Percentiles rank a stretch among this genome's conserved stretches.
These are phyloP conservation scores for Bruguiera hainesii DNA, from an alignment of 441 rosid species.

Conservation along the genomic window DNA sequence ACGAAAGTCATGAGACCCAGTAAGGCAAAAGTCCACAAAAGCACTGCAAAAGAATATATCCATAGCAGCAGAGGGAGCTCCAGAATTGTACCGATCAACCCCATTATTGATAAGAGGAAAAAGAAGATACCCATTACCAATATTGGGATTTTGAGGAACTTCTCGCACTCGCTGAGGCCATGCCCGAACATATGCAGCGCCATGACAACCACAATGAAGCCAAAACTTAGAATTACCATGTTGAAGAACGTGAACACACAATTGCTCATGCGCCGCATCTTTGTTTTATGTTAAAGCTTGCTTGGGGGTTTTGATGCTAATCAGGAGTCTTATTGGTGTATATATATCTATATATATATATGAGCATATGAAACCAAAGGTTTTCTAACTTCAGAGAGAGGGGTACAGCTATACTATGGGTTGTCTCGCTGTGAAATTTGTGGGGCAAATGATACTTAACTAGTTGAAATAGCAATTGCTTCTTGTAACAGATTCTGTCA, in stretches of 20 bases:
- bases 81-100: constrained; percentile 44
- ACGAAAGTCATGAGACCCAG: constrained; percentile 34
- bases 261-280: constrained; percentile 42
- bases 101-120: constrained; percentile 42
- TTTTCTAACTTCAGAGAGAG: too few species aligned
- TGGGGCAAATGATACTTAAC: too few species aligned
- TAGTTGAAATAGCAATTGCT: too few species aligned
- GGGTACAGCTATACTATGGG: too few species aligned
- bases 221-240: constrained; percentile 26
- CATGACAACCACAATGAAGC: constrained; percentile 24
- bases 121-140: constrained; percentile 34
- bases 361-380: too few species aligned
- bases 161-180: constrained; percentile 40
- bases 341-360: too few species aligned
- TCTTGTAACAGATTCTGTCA: too few species aligned
- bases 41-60: constrained; percentile 39
- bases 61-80: constrained; percentile 30
- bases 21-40: constrained; percentile 35
- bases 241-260: constrained; percentile 37
- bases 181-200: constrained; percentile 29
- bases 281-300: neutral
- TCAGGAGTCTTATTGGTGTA: too few species aligned
- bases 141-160: constrained; percentile 35
- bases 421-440: too few species aligned
- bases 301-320: neutral